Percentiles rank a stretch among this genome's conserved stretches.
Evolutionary conservation across 352 stramenopile species (phyloP).

Genomic region (Phytopythium mirpurense): DNA sequence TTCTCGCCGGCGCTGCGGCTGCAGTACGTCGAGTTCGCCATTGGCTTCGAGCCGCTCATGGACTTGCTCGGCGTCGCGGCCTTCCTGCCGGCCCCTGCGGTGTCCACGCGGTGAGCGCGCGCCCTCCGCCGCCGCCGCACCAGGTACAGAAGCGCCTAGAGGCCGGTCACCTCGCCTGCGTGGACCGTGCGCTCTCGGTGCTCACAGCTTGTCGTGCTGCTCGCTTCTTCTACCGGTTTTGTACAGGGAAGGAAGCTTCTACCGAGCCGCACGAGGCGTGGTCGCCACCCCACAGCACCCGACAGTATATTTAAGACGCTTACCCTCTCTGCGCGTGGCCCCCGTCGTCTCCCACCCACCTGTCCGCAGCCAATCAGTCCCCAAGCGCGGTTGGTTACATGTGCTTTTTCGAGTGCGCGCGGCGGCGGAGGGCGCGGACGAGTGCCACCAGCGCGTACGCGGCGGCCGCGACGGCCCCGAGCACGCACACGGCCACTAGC

Average conservation of each 20-base stretch:
- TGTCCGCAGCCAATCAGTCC: too few relatives aligned
- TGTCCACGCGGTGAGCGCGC: neutral
- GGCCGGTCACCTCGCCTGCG: too few relatives aligned
- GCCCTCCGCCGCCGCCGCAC: too few relatives aligned
- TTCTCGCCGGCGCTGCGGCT: conserved; percentile 47
- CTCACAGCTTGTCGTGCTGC: conserved; percentile 2
- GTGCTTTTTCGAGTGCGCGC: conserved; percentile 2
- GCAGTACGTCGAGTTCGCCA: conserved; percentile 85
- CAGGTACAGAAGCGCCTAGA: too few relatives aligned
- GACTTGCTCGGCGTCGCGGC: conserved; percentile 53
- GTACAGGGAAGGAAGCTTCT: too few relatives aligned
- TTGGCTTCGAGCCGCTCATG: conserved; percentile 82
- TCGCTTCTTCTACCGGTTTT: too few relatives aligned
- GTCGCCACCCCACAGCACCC: neutral
- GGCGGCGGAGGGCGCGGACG: neutral
- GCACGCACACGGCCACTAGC: conserved; percentile 1
- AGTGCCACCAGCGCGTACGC: conserved; percentile 1
- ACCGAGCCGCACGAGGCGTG: neutral
- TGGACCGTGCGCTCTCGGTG: too few relatives aligned
- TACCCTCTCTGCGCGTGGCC: neutral
- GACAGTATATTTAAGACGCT: conserved; percentile 6
- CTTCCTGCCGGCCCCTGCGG: conserved; percentile 33
- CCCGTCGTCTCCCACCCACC: too few relatives aligned
- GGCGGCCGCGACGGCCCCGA: conserved; percentile 6
- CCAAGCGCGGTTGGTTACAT: too few relatives aligned